Evolutionary conservation across 345 rosid genomes (phyloP), one percentile per base, ranked within the genome.

Genomic region (Heritiera littoralis): DNA sequence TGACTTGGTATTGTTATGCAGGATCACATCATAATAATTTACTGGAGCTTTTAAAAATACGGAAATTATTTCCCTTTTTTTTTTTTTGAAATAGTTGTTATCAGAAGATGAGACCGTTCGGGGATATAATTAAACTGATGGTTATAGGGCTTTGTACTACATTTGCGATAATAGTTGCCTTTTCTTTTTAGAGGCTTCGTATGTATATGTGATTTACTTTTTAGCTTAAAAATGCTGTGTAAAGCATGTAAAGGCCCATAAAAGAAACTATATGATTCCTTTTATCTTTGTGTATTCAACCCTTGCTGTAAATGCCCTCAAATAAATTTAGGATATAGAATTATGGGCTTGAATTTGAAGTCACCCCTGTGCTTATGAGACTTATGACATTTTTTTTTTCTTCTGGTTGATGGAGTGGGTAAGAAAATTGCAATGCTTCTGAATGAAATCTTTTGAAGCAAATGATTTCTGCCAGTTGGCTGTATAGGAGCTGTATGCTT

Each of bases 331-430:
- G 12, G 38, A 15, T 12, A 3, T 66, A 17, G 71, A 40, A 41
- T 66, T 67, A 43, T 46, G 23, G 35, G 35, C 54, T 67, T 67
- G 11, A 10, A 67, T 43, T 66, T 43, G 32, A 67, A 71, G 13
- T n/a, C 15, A 67, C 7, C 13, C 75, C 30, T 71, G 45, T 9
- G 20, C 60, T 71, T 51, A 51, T 1, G 45, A 15, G 45, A 49
- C 14, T 71, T 20, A 45, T 46, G 38, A 69, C 55, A 46, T 45
- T 12, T 5, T 18, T 30, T 52, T 70, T 51, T 30, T 52, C 49
- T 51, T 72, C 75, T 72, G 60, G 45, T 72, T 52, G 20, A n/a
- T 55, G 65, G 49, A 38, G 35, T 73, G 65, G 30, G 35, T 38
- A 55, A 70, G 60, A 71, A 71, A 49, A 51, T 71, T 30, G 28